Evolutionary conservation across 208 protist genomes (phyloP), one percentile per base, ranked within the genome.

Genomic region (Wallacemonas sp.): DNA sequence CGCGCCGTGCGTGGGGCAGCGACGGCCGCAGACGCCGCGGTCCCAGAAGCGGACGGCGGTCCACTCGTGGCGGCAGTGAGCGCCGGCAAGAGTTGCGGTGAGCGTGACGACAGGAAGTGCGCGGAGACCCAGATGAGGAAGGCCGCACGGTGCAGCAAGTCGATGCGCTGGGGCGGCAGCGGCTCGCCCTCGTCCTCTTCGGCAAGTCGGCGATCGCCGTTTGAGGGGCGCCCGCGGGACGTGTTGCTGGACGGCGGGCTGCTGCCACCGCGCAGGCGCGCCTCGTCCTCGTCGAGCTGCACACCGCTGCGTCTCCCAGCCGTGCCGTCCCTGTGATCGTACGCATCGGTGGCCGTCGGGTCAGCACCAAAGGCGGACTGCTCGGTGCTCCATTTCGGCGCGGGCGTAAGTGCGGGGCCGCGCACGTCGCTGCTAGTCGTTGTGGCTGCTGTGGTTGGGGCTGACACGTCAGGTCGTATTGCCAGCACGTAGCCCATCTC

Each of bases 91-190:
- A 58, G 52, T 12, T 24, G 8, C 26, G 32, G 52, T 11, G 52
- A 33, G 11, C 52, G 26, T 29, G 52, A 58, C 16, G 52, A 58
- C 12, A 58, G 32, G 29, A 58, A 58, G 52, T 58, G 52, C 26
- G 30, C 52, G 30, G 52, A 58, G 32, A 41, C 52, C 52, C 52
- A 58, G 19, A 58, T 58, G n/a, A 58, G 16, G 32, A 58, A 58
- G 3, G 52, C 26, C 16, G 52, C 32, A 16, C 52, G 52, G n/a
- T 29, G 52, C 52, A 12, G 29, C 52, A 9, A 39, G 30, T 58
- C 52, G 4, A 58, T 21, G 32, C 52, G 32, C 29, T 58, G n/a
- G 8, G 34, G 52, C 9, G 52, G 29, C 4, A 58, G 52, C n/a
- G 38, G 52, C 30, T 21, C 30, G 16, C 41, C 52, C 19, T 58